Conservation (phyloP, 2,329 filamentous ascomycete species). For the Pseudocercospora eumusae region DNA sequence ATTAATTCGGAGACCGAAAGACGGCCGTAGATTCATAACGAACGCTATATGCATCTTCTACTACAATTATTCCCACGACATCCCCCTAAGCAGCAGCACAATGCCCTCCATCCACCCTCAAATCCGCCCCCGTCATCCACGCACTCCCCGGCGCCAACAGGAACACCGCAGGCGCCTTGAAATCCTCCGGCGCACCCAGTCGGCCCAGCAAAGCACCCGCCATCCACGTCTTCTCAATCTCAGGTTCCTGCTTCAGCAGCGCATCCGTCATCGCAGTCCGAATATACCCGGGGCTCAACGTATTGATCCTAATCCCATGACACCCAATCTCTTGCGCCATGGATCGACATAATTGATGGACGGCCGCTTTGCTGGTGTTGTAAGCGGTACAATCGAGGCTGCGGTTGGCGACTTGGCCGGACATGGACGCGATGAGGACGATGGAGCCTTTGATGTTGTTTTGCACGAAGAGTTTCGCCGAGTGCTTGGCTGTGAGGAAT, state of each 20-base stretch:
- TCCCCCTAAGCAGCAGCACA: conserved; percentile 21
- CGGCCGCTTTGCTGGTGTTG: conserved; percentile 58
- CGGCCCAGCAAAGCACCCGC: conserved; percentile 56
- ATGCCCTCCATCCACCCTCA: conserved; percentile 73
- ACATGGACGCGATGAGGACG: conserved; percentile 45
- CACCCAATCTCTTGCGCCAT: conserved; percentile 57
- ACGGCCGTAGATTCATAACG: neutral
- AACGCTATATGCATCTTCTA: too few relatives aligned
- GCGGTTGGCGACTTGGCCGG: conserved; percentile 43
- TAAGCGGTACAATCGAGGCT: conserved; percentile 53
- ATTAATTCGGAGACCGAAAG: too few relatives aligned
- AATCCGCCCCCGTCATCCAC: conserved; percentile 69
- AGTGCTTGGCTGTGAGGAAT: conserved; percentile 41
- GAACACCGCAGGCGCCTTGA: conserved; percentile 67
- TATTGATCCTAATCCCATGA: conserved; percentile 40
- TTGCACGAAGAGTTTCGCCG: conserved; percentile 39
- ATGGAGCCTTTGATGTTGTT: conserved; percentile 40
- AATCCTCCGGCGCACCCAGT: conserved; percentile 59
- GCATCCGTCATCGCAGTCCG: conserved; percentile 42
- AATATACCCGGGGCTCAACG: conserved; percentile 40
- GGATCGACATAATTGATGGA: conserved; percentile 55
- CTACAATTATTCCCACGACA: too few relatives aligned
- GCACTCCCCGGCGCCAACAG: conserved; percentile 66
- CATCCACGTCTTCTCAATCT: conserved; percentile 58
- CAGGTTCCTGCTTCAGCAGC: conserved; percentile 47